Conservation (phyloP, 208 protist genomes). For the Entamoeba dispar region DNA sequence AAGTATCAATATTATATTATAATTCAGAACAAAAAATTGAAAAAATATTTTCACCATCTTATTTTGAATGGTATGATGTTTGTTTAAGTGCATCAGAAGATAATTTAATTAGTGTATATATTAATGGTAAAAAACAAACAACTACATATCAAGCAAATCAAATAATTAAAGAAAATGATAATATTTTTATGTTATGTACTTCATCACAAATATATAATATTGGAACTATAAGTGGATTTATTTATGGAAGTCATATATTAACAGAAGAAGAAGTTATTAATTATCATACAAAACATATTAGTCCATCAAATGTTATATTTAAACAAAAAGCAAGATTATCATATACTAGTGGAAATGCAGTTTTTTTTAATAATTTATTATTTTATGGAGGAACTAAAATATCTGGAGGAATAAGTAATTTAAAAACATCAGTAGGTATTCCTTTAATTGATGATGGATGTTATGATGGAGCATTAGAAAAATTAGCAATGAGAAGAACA, state of each 20-base stretch:
- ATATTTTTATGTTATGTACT: not conserved
- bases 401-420: not conserved
- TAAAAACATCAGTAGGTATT: not conserved
- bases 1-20: no score
- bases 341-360: no score
- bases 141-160: not conserved
- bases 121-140: not conserved
- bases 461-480: not conserved
- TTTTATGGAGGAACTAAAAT: not conserved
- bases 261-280: not conserved
- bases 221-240: not conserved
- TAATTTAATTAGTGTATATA: not conserved
- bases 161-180: not conserved
- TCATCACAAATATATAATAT: not conserved
- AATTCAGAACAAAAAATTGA: no score
- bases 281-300: not conserved
- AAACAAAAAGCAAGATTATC: no score
- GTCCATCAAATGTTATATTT: no score
- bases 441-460: not conserved
- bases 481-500: not conserved
- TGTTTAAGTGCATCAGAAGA: not conserved
- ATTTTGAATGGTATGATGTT: not conserved
- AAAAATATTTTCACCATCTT: not conserved
- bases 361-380: no score
- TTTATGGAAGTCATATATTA: not conserved